phyloP scores from a whole-genome alignment of 148 eudicot species.

The Vaccinium darrowii region DNA sequence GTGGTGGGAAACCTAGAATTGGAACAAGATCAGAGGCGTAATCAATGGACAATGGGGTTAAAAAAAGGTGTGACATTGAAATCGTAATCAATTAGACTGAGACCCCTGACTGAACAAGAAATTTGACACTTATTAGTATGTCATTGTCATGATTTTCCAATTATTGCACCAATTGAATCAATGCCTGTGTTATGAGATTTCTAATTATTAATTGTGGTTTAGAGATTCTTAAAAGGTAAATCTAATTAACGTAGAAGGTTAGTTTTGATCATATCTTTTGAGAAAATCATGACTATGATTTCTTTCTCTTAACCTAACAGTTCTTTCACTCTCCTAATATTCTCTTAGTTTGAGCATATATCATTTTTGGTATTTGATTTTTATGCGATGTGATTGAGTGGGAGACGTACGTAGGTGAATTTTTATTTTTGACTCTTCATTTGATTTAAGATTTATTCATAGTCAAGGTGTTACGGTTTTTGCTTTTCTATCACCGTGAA shows the following conservation, averaged over 20 bases:
- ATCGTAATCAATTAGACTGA: slow-evolving; percentile 7
- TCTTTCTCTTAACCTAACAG: too few species aligned
- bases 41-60: not conserved
- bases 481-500: too few species aligned
- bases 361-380: too few species aligned
- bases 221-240: not conserved
- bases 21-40: not conserved
- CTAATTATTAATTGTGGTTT: not conserved
- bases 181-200: not conserved
- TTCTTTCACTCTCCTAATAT: not conserved
- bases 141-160: not conserved
- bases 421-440: too few species aligned
- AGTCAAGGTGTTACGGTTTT: too few species aligned
- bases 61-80: not conserved
- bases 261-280: not conserved
- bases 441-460: too few species aligned
- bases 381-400: too few species aligned
- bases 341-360: too few species aligned
- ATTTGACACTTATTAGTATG: not conserved
- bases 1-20: not conserved
- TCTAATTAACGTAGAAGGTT: not conserved
- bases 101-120: not conserved
- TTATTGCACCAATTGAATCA: not conserved
- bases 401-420: too few species aligned
- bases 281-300: too few species aligned